Evolutionary conservation across 2,329 filamentous ascomycete species (phyloP).

Genomic region (Aspergillus tamarii): DNA sequence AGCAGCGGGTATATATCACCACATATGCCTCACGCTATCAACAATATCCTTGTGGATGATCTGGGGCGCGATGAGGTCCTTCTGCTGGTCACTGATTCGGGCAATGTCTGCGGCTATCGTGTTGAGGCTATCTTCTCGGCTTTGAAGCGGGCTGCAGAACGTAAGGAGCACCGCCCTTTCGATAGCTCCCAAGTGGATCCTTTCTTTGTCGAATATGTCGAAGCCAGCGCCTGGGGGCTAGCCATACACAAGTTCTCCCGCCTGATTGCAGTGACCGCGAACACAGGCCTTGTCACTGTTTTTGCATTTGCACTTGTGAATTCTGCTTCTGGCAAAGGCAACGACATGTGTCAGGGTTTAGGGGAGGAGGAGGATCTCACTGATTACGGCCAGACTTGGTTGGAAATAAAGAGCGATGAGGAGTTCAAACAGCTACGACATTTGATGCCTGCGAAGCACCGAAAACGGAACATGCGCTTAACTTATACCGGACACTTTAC

Average conservation of each 20-base stretch:
- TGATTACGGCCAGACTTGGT: conserved; percentile 37
- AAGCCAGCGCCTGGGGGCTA: conserved; percentile 82
- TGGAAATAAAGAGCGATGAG: conserved; percentile 29
- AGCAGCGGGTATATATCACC: conserved; percentile 60
- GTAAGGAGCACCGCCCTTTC: conserved; percentile 28
- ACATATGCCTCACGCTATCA: conserved; percentile 63
- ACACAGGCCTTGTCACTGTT: conserved; percentile 63
- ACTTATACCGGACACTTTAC: conserved; percentile 46
- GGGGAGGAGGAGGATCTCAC: conserved; percentile 23
- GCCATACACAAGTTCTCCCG: conserved; percentile 80
- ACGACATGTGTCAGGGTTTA: conserved; percentile 17
- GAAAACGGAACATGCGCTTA: conserved; percentile 47
- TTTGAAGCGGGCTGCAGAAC: conserved; percentile 40
- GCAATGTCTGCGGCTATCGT: conserved; percentile 73
- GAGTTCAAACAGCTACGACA: conserved; percentile 33
- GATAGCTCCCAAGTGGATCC: conserved; percentile 42
- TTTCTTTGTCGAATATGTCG: conserved; percentile 78
- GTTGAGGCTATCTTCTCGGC: conserved; percentile 56
- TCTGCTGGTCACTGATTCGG: conserved; percentile 71
- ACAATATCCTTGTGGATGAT: conserved; percentile 69
- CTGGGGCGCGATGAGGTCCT: conserved; percentile 72
- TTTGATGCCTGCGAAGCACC: conserved; percentile 34
- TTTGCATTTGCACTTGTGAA: conserved; percentile 61
- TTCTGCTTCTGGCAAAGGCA: conserved; percentile 21
- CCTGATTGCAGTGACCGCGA: conserved; percentile 83